These are phyloP conservation scores for Acacia acuminata DNA, from an alignment of 306 rosid species.

Conservation along the genomic window DNA sequence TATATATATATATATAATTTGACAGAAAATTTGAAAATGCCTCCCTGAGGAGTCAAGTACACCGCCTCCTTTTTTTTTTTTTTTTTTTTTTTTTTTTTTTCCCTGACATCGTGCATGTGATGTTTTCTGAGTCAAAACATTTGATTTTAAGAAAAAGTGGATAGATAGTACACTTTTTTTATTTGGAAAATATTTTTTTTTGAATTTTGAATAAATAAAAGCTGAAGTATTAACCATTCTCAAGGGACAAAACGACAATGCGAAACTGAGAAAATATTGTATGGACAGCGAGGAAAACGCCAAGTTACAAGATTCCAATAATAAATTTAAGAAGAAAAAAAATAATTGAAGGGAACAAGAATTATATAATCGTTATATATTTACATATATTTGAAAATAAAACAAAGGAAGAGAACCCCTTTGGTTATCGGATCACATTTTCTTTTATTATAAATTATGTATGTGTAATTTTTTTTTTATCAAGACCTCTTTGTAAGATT, in stretches of 20 bases:
- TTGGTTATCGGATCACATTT: background rate
- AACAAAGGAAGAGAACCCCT: slow-evolving; percentile 4
- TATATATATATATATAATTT: too few species aligned
- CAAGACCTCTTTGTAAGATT: background rate
- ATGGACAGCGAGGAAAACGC: background rate
- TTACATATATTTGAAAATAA: background rate
- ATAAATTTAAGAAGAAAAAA: background rate
- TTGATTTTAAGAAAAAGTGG: background rate
- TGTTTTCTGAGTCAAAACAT: background rate
- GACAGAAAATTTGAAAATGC: background rate
- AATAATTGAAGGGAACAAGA: slow-evolving; percentile 1
- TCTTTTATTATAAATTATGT: too few species aligned
- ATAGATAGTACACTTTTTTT: background rate
- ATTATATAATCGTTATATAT: background rate
- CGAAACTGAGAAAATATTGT: background rate
- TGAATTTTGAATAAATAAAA: background rate
- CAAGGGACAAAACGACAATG: background rate
- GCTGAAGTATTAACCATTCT: background rate
- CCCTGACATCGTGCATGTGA: background rate
- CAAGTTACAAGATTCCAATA: background rate
- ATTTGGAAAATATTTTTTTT: background rate
- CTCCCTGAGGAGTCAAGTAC: background rate
- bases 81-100: background rate
- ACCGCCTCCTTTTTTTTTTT: background rate
- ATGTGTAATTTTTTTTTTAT: background rate